Evolutionary conservation across 257 asterid genomes (phyloP).

Genomic region (Coffea canephora): DNA sequence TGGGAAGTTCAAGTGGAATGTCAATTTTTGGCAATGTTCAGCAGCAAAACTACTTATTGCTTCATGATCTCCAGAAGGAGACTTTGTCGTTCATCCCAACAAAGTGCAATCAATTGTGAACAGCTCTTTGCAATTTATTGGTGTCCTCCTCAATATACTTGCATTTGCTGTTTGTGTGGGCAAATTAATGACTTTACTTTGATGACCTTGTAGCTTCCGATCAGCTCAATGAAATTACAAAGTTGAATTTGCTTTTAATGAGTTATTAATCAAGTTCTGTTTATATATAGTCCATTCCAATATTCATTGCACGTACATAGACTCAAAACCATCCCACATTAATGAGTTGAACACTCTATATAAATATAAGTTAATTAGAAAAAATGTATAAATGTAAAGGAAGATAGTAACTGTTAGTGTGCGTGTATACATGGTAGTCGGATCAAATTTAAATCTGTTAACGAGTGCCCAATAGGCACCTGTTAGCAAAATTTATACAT

Average conservation of each 20-base stretch:
- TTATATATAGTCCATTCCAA: too few species aligned
- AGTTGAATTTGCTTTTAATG: neutral
- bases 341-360: neutral
- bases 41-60: constrained; percentile 70
- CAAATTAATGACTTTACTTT: neutral
- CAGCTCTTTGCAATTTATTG: neutral
- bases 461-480: too few species aligned
- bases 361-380: too few species aligned
- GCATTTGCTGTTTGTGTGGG: neutral
- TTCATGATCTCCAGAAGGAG: constrained; percentile 70
- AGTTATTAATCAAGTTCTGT: too few species aligned
- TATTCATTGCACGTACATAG: too few species aligned
- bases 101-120: constrained; percentile 34
- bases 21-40: constrained; percentile 82
- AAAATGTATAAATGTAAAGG: too few species aligned
- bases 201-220: neutral
- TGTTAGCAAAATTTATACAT: too few species aligned
- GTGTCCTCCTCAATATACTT: neutral
- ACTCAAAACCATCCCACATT: too few species aligned
- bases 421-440: too few species aligned
- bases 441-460: too few species aligned
- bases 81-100: constrained; percentile 55
- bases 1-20: constrained; percentile 74
- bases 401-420: too few species aligned
- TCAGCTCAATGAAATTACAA: constrained; percentile 13